Evolutionary conservation across 257 asterid genomes (phyloP).

Genomic region (Fraxinus americana): DNA sequence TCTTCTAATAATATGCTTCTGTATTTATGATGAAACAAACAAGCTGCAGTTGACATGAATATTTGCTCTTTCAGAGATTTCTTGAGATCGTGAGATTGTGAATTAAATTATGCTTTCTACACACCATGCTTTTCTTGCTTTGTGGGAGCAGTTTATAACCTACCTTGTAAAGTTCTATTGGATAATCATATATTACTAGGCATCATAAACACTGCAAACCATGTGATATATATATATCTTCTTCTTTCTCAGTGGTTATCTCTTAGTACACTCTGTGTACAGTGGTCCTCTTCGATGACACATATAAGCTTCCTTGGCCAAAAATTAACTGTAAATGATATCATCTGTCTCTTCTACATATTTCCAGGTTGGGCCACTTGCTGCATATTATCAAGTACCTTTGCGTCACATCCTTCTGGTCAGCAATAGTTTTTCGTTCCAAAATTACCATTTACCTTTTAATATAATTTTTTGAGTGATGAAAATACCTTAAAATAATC

Average conservation of each 20-base stretch:
- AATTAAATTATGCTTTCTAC: conserved; percentile 8
- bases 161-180: not conserved
- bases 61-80: not conserved
- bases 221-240: conserved; percentile 14
- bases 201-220: not conserved
- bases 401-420: conserved; percentile 95
- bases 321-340: not conserved
- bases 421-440: conserved; percentile 24
- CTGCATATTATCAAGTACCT: conserved; percentile 94
- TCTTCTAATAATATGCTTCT: not conserved
- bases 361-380: conserved; percentile 91
- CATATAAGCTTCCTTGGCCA: conserved; percentile 6
- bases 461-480: conserved; percentile 1
- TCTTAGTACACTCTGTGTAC: not conserved
- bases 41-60: conserved; percentile 1
- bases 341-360: not conserved
- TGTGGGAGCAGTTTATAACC: not conserved
- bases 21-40: conserved; percentile 8
- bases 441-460: not conserved
- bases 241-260: not conserved
- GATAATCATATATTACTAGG: not conserved
- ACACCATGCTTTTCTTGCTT: conserved; percentile 3
- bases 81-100: not conserved
- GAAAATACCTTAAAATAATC: conserved; percentile 3
- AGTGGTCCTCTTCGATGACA: conserved; percentile 1